A percentile compares a stretch with the other conserved stretches of the same genome.
phyloP scores from a whole-genome alignment of 73 alveolate genomes.

The Effrenium voratum region DNA sequence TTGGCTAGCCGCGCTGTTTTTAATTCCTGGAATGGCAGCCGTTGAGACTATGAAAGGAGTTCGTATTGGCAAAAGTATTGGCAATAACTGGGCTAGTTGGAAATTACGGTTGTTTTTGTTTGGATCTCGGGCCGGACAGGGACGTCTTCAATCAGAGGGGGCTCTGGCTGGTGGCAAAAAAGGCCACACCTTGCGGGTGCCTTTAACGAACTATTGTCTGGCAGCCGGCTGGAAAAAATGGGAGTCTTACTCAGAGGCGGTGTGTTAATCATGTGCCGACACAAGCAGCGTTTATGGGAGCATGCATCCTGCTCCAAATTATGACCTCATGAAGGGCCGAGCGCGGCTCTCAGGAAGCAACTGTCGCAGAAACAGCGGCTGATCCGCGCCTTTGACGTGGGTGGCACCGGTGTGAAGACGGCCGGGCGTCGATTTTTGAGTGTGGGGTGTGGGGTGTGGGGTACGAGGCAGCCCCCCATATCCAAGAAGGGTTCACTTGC shows the following conservation, averaged over 20 bases:
- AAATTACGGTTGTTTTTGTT: too few relatives aligned
- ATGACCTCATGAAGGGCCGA: too few relatives aligned
- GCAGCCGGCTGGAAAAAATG: neutral
- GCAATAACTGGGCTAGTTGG: too few relatives aligned
- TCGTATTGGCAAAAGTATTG: too few relatives aligned
- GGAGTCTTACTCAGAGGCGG: neutral
- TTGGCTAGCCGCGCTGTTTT: too few relatives aligned
- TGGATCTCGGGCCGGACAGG: too few relatives aligned
- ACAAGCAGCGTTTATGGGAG: too few relatives aligned
- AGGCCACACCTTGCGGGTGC: neutral
- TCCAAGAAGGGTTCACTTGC: neutral
- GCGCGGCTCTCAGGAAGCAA: slow-evolving; percentile 22
- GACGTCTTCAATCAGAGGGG: too few relatives aligned
- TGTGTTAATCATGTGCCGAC: neutral
- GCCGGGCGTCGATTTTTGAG: neutral
- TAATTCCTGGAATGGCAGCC: too few relatives aligned
- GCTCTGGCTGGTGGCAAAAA: neutral
- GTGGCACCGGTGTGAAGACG: slow-evolving; percentile 76
- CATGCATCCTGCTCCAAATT: too few relatives aligned
- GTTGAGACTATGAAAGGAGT: too few relatives aligned
- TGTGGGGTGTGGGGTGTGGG: neutral
- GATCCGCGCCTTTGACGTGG: slow-evolving; percentile 66
- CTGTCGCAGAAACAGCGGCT: slow-evolving; percentile 52
- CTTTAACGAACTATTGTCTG: neutral
- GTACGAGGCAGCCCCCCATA: neutral